Evolutionary conservation across 2,329 filamentous ascomycete genomes (phyloP).

Genomic region (Emergomyces africanus): DNA sequence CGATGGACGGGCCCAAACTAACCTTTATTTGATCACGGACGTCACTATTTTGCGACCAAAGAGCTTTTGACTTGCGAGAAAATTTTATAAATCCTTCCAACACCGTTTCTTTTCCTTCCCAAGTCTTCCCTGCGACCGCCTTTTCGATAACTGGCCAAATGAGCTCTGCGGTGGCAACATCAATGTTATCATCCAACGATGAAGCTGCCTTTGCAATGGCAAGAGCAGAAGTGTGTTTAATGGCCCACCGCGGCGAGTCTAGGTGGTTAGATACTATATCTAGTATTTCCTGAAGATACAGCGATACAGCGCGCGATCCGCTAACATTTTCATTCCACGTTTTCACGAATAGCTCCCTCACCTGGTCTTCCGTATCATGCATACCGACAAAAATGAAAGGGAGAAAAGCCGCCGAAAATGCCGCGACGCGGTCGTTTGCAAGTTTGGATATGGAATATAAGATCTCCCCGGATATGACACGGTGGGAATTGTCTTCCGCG

Average conservation of each 20-base stretch:
- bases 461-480: conserved; percentile 71
- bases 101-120: conserved; percentile 79
- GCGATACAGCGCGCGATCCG: conserved; percentile 63
- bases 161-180: conserved; percentile 44
- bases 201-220: conserved; percentile 61
- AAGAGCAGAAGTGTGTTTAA: conserved; percentile 79
- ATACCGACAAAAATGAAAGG: conserved; percentile 82
- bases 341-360: conserved; percentile 64
- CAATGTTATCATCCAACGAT: conserved; percentile 47
- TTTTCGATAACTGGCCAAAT: conserved; percentile 80
- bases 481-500: conserved; percentile 61
- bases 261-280: conserved; percentile 54
- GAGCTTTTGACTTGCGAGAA: conserved; percentile 47
- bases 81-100: conserved; percentile 70
- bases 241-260: conserved; percentile 71
- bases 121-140: conserved; percentile 76
- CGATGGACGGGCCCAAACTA: conserved; percentile 11
- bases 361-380: conserved; percentile 71
- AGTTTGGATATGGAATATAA: conserved; percentile 71
- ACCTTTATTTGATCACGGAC: conserved; percentile 58
- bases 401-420: conserved; percentile 59
- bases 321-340: conserved; percentile 89
- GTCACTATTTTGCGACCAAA: conserved; percentile 46
- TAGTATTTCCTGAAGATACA: conserved; percentile 77
- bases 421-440: conserved; percentile 75